Base-by-base conservation (phyloP, 306 rosid species). In the Quercus alba region DNA sequence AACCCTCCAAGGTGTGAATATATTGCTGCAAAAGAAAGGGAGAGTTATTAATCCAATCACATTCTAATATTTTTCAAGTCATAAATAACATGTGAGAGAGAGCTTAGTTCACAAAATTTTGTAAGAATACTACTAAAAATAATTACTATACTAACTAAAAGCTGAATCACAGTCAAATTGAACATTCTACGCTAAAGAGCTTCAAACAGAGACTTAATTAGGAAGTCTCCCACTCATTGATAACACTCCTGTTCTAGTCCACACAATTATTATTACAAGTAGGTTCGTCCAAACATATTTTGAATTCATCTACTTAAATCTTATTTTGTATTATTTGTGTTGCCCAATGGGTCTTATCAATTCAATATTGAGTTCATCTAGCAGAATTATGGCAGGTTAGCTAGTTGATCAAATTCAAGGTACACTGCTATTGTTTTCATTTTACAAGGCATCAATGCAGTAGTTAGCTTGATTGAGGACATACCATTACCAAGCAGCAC, bases 1-100 rank as follows among this genome's bases (percentile, higher is more conserved):
- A 93, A 56, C 89, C 87, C 87, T 93, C 97, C 1, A 93, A 92
- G 13, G 94, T 85, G 87, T 93, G 99, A 84, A 96, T 96, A 75
- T 96, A 91, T 89, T 96, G 98, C 99, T 96, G 93, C 94, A 87
- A 73, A 70, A 59, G 54, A 30, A 78, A 84, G 81, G 57, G 58
- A 31, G 58, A 38, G 17, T 38, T 78, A 64, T 82, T 78, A 90
- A 44, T 73, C 73, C 74, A 33, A 68, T 74, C 74, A 30, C 25
- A 74, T 52, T 75, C 30, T 71, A 64, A 31, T 59, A 25, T 70
- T 23, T 38, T 71, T 64, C 54, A 23, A 44, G 72, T 15, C 74
- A 76, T 28, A 66, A 58, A 63, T 68, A 78, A 2, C 58, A 64
- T 21, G 72, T 58, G 73, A 6, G 67, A 49, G 49, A 30, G 67